These are phyloP conservation scores for Lobulomyces angularis DNA, from an alignment of 192 early-diverging fungal genomes.

Conservation along the genomic window DNA sequence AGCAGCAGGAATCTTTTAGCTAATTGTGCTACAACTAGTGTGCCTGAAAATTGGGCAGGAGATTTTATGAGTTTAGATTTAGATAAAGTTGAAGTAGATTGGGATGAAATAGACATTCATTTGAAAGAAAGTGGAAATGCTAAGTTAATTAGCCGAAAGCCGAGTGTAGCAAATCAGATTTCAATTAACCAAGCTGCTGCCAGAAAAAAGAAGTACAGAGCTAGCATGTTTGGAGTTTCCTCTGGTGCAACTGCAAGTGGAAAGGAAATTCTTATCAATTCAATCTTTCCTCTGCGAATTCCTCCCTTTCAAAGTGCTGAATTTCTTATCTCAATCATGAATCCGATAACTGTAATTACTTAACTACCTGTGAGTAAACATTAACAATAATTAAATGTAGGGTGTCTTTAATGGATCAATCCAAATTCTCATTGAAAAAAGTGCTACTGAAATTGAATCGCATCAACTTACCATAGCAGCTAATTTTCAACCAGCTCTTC, in stretches of 20 bases:
- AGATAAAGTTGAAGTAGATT: constrained; percentile 28
- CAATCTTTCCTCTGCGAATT: constrained; percentile 27
- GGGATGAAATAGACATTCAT: constrained; percentile 37
- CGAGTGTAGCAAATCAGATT: no score
- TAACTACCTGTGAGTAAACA: no score
- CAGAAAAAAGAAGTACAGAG: no score
- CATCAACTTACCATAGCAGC: constrained; percentile 8
- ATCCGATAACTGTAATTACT: no score
- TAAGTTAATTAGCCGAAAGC: no score
- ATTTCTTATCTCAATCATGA: no score
- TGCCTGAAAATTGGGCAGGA: not conserved
- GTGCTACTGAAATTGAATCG: constrained; percentile 1
- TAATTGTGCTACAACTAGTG: not conserved
- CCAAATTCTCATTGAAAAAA: constrained; percentile 22
- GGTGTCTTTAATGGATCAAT: constrained; percentile 17
- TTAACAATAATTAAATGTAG: no score
- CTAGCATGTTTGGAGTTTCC: no score
- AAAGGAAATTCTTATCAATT: no score
- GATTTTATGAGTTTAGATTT: not conserved
- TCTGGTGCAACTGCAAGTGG: no score
- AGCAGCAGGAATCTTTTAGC: no score
- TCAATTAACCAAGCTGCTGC: no score
- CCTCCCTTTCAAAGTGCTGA: constrained; percentile 17
- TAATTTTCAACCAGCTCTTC: constrained; percentile 31
- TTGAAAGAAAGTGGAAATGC: constrained; percentile 10